Base-by-base conservation (phyloP, 75 land plant genomes). In the Picea sitchensis region DNA sequence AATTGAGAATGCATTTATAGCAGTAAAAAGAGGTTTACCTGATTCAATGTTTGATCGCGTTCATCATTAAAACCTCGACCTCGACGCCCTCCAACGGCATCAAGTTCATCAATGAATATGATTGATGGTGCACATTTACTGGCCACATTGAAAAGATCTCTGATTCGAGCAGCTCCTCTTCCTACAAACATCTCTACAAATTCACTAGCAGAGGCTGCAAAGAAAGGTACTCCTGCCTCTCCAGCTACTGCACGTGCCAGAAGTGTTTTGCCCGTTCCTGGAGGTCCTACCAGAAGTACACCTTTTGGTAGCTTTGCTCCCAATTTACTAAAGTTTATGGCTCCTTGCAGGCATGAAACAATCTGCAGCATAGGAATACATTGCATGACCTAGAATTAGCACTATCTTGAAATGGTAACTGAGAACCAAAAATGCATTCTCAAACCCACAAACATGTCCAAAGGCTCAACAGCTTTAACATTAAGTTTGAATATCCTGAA, bases 181-280 rank as follows among this genome's bases (percentile, higher is more conserved):
- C 99, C 99, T 54, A 98, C 99, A 90, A 93, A 98, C 84, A 98
- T 65, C 78, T 98, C 99, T 34, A 95, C 99, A 87, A 98, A 98
- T 75, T 98, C 99, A 83, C 99, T 98, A 23, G 98, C 99, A 77
- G 98, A 95, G 69, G 93, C 91, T 61, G 92, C 88, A 82, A 98
- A 95, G 72, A 98, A 98, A 8, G 99, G 99, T 1, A 98, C 96
- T 63, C 94, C 96, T 23, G 96, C 99, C 84, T 98, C 99, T 76
- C 99, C 99, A 78, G 99, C 98, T 51, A 98, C 91, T 8, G 99
- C 98, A 78, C 99, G 92, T 9, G 99, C 99, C 32, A 97, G 77
- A 76, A 97, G 81, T 78, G 99, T 97, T 83, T 97, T 97, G 32
- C 99, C 99, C 31, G 99, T 97, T 58, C 99, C 99, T 67, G 99